These are phyloP conservation scores for Tuber melanosporum DNA, from an alignment of 495 filamentous ascomycete genomes.

Conservation along the genomic window DNA sequence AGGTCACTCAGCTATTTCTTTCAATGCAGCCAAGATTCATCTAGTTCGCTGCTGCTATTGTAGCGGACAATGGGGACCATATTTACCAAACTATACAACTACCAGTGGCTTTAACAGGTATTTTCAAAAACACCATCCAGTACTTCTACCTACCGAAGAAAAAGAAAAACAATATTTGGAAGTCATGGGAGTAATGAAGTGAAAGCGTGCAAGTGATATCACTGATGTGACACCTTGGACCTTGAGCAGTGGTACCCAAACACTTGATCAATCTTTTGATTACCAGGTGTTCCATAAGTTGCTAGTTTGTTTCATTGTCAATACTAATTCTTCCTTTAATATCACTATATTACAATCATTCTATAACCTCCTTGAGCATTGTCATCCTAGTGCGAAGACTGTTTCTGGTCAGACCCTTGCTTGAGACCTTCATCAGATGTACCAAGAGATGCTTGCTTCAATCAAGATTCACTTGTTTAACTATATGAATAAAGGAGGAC, in stretches of 20 bases:
- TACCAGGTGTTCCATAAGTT: background rate
- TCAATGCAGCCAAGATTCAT: background rate
- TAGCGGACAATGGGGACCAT: too few species aligned
- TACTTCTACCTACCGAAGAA: too few species aligned
- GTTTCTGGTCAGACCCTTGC: constrained; percentile 3
- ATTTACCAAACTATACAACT: too few species aligned
- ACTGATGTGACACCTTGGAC: too few species aligned
- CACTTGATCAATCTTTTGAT: constrained; percentile 3
- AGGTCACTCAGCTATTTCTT: background rate
- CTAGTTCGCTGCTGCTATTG: background rate
- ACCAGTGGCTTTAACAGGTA: too few species aligned
- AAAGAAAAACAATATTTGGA: too few species aligned
- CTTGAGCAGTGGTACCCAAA: too few species aligned
- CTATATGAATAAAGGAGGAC: too few species aligned
- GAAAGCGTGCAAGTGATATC: too few species aligned
- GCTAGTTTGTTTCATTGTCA: background rate
- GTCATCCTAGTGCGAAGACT: background rate
- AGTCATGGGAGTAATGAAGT: too few species aligned
- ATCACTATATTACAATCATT: constrained; percentile 5
- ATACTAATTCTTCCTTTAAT: constrained; percentile 8
- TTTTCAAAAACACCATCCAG: too few species aligned
- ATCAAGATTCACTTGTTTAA: too few species aligned
- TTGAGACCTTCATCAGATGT: constrained; percentile 1
- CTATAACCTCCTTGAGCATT: constrained; percentile 2
- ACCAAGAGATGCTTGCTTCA: constrained; percentile 1